Evolutionary conservation across 176 grass and related monocot genomes (phyloP), one percentile per base, ranked within the genome.

Genomic region (Saccharum officinarum): DNA sequence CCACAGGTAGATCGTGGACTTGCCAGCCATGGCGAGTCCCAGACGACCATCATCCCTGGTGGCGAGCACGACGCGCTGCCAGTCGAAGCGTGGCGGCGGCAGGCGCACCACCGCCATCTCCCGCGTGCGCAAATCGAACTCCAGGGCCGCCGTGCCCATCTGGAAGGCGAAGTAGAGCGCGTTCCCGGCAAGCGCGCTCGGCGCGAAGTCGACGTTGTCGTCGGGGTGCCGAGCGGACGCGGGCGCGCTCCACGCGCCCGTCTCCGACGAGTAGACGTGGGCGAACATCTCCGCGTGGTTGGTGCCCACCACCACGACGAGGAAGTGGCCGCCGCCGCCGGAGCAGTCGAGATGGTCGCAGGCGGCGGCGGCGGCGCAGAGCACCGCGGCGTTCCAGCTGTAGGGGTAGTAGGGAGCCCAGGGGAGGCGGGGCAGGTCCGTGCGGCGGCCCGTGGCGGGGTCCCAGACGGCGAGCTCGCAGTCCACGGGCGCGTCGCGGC

Each of bases 321-420:
- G 38, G 39, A 86, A 86, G 39, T 67, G 75, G 5, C 75, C 75
- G 6, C 52, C 25, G 14, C 22, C 3, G 55, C 20, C 18, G 7
- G 3, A 20, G 66, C 84, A 86, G 50, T 57, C 50, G 75, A 59
- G 76, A 38, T 86, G 75, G 5, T 79, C 18, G 14, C 76, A 86
- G 17, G 64, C 10, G 20, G 40, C 28, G 0, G 54, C 1, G 7
- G 17, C 0, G 25, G 11, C 4, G 39, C 84, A 85, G 75, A 85
- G 38, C 67, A 85, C 50, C 7, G 83, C 66, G 17, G 49, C 65
- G 49, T 78, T 57, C 57, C 84, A 67, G 22, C 12, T 5, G 8
- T 33, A 33, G 13, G 4, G 63, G 63, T 25, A 46, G 46, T 15
- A 12, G 1, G 33, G n/a, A 3, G 2, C 0, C 34, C 57, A 61